Percentiles rank a stretch among this genome's conserved stretches.
These are phyloP conservation scores for Wallacemonas sp. DNA, from an alignment of 208 protist genomes.

Conservation along the genomic window DNA sequence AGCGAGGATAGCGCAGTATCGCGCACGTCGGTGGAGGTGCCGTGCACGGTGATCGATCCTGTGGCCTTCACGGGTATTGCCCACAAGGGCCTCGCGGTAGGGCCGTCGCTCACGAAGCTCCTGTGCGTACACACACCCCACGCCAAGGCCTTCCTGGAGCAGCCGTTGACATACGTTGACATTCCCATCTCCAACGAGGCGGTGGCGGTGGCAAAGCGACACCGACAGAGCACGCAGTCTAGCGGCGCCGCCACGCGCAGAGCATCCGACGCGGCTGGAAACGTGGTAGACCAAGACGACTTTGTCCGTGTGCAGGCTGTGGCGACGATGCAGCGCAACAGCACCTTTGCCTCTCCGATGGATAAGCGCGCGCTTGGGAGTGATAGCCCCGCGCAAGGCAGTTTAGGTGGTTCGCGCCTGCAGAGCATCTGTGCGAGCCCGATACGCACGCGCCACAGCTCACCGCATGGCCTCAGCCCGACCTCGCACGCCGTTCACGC, in stretches of 20 bases:
- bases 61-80: constrained; percentile 42
- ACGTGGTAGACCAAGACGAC: background rate
- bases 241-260: background rate
- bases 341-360: no score
- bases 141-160: constrained; percentile 19
- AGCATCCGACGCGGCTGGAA: constrained; percentile 2
- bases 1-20: background rate
- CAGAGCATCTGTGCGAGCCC: background rate
- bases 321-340: background rate
- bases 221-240: no score
- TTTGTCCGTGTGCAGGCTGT: background rate
- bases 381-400: background rate
- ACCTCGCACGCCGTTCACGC: no score
- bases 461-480: no score
- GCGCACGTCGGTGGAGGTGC: constrained; percentile 13
- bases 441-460: no score
- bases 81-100: constrained; percentile 48
- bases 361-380: no score
- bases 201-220: background rate
- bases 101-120: constrained; percentile 47
- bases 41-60: constrained; percentile 44
- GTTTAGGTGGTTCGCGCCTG: background rate
- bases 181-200: background rate
- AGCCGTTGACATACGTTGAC: constrained; percentile 20
- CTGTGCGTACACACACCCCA: constrained; percentile 23